Evolutionary conservation across 345 rosid genomes (phyloP).

Genomic region (Garcia nutans): DNA sequence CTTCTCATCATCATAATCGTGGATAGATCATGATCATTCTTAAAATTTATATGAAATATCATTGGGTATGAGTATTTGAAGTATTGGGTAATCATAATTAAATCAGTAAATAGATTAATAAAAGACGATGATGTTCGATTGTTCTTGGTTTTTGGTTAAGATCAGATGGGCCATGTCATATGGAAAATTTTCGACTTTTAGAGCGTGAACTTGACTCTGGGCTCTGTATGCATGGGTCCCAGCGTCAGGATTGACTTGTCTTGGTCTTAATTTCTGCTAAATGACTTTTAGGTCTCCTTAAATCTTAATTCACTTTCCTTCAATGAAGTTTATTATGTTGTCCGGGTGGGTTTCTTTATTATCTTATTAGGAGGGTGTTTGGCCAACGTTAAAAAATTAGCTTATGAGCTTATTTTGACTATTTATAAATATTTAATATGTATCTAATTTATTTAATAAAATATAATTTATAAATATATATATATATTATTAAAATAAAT

Average conservation of each 20-base stretch:
- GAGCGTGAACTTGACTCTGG: constrained; percentile 1
- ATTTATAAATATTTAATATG: no score
- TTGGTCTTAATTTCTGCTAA: not conserved
- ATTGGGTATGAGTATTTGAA: not conserved
- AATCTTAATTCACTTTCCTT: no score
- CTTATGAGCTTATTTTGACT: no score
- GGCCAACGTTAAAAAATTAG: no score
- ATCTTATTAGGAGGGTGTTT: no score
- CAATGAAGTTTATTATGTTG: no score
- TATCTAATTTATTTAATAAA: no score
- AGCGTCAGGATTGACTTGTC: constrained; percentile 6
- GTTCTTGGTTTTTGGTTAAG: constrained; percentile 15
- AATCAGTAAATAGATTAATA: not conserved
- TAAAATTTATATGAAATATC: not conserved
- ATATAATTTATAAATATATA: no score
- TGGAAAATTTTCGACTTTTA: not conserved
- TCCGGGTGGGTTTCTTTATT: no score
- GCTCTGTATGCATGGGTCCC: constrained; percentile 25
- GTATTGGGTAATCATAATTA: not conserved
- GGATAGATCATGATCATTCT: not conserved
- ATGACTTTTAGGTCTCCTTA: not conserved
- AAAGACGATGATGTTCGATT: constrained; percentile 15
- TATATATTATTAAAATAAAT: no score
- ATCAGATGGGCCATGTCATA: not conserved
- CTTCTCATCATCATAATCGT: not conserved